Conservation (phyloP, 495 filamentous ascomycete species). For the Platismatia glauca region DNA sequence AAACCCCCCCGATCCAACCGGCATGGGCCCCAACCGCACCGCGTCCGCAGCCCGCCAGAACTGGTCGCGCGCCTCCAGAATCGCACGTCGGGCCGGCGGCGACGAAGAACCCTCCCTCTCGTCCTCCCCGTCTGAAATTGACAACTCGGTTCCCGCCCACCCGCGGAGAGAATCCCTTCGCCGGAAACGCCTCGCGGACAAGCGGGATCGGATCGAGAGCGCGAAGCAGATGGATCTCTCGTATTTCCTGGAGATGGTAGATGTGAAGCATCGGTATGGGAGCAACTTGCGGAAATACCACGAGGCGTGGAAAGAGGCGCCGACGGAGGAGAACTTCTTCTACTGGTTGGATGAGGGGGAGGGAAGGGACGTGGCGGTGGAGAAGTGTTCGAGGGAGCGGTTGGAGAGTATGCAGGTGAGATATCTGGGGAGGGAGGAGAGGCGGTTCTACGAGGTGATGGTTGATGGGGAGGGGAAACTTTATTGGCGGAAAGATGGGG, state of each 20-base stretch:
- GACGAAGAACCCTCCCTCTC: conserved; percentile 41
- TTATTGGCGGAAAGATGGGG: conserved; percentile 72
- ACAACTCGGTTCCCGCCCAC: conserved; percentile 22
- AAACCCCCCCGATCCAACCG: conserved; percentile 8
- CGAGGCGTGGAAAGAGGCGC: conserved; percentile 64
- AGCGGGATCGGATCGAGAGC: conserved; percentile 33
- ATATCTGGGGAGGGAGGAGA: conserved; percentile 64
- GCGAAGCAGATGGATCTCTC: conserved; percentile 77
- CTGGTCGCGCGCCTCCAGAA: conserved; percentile 64
- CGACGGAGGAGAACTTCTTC: conserved; percentile 84
- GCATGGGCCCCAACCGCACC: conserved; percentile 6
- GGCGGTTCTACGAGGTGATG: conserved; percentile 61
- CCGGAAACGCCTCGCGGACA: conserved; percentile 25
- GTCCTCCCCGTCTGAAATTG: conserved; percentile 29
- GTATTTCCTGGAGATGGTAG: conserved; percentile 93
- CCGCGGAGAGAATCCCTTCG: conserved; percentile 20
- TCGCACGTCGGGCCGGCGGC: conserved; percentile 60
- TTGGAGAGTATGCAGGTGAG: conserved; percentile 63
- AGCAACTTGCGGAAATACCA: conserved; percentile 79
- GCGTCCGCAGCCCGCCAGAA: conserved; percentile 48
- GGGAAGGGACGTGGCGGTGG: conserved; percentile 49
- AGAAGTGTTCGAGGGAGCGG: conserved; percentile 51
- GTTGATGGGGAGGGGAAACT: conserved; percentile 59
- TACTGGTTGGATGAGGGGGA: conserved; percentile 89
- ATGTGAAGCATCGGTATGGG: conserved; percentile 81